Conservation (phyloP, 495 filamentous ascomycete genomes). For the Pyronema domesticum region DNA sequence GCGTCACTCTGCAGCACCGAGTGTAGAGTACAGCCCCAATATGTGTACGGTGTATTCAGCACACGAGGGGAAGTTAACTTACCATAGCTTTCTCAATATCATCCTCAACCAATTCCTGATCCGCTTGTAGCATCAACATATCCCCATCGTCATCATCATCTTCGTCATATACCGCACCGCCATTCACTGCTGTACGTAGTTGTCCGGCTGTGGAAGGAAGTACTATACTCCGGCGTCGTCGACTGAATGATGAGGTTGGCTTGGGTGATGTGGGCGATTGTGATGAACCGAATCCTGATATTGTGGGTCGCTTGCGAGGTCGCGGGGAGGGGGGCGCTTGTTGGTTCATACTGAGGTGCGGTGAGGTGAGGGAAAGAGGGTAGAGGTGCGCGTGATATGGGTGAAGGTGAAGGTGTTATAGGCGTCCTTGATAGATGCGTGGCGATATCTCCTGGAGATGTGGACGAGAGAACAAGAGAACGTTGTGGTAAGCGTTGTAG, state of each 20-base stretch:
- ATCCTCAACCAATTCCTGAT: conserved; percentile 5
- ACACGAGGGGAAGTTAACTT: no score
- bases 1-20: no score
- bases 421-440: no score
- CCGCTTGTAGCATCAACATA: conserved; percentile 1
- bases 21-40: no score
- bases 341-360: neutral
- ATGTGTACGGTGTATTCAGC: no score
- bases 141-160: conserved; percentile 9
- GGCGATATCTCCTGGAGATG: no score
- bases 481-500: no score
- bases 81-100: conserved; percentile 20
- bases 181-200: no score
- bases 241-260: conserved; percentile 18
- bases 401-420: no score
- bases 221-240: conserved; percentile 16
- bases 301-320: conserved; percentile 1
- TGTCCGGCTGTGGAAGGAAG: no score
- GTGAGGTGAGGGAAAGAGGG: neutral
- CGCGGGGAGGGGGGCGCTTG: neutral
- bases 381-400: neutral
- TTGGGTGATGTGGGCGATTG: conserved; percentile 11
- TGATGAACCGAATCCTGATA: conserved; percentile 4
- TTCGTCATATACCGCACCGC: conserved; percentile 3
- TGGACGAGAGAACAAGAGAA: no score